Base-by-base conservation (phyloP, 23 red algal genomes). In the Gracilariopsis chorda region DNA sequence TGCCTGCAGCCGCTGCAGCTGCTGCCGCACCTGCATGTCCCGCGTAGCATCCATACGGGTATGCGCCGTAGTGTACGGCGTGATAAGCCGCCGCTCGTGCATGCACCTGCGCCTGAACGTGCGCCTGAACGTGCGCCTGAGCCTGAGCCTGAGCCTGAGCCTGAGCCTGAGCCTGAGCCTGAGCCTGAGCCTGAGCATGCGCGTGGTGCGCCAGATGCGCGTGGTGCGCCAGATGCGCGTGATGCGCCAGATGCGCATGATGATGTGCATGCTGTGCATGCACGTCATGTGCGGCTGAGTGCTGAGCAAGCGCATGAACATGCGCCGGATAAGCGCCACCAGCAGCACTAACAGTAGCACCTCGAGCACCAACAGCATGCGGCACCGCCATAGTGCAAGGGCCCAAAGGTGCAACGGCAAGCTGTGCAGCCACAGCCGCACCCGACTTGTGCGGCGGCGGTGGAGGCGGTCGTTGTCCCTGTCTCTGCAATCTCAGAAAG, bases 401-500 rank as follows among this genome's bases (percentile, higher is more conserved):
- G 9, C 48, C 24, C 56, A 58, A 25, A 13, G 43, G 59, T 28
- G 7, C 57, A 11, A 51, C 23, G 60, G 81, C 29, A 59, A 48
- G 75, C 12, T 52, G 41, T 24, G 48, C 27, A 21, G 41, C 33
- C n/a, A 39, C 32, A 33, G 25, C 3, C 28, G 51, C 41, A 33
- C 14, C 28, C 51, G 32, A 27, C 10, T 45, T 60, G 77, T 11
- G 55, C 17, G 51, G 78, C 30, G 87, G 39, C 29, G 87, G 67
- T 57, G 87, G 63, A 16, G 63, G 87, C 24, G 53, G 87, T 34
- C 87, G 74, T 40, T 81, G 72, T 14, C 40, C 53, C 47, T 79
- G 73, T 7, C 73, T 71, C 43, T 92, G 77, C 23, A 96, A 61
- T 34, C 94, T 88, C 27, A 84, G 65, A 55, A 96, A 96, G 75